Conservation (phyloP, 345 rosid species). For the Geranium rotundifolium region DNA sequence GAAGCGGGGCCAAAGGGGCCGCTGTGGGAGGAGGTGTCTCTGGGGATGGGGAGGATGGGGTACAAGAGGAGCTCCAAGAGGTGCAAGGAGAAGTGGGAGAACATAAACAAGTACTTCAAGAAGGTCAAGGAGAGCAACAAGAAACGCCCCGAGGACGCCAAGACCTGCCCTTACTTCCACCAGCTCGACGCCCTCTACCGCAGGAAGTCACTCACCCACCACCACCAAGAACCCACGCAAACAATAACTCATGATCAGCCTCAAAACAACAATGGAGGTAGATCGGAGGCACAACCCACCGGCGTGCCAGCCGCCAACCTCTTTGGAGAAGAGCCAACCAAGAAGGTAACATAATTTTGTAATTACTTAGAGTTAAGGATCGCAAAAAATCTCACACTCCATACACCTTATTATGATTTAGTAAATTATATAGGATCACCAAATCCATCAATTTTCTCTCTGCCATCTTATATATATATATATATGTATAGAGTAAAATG, state of each 20-base stretch:
- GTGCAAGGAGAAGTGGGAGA: slow-evolving; percentile 53
- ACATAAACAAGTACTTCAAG: slow-evolving; percentile 50
- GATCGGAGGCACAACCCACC: slow-evolving; percentile 1
- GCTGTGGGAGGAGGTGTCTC: slow-evolving; percentile 40
- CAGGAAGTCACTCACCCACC: slow-evolving; percentile 13
- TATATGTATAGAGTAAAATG: too few relatives aligned
- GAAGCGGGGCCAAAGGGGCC: slow-evolving; percentile 44
- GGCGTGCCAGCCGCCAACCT: not conserved
- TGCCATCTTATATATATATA: too few relatives aligned
- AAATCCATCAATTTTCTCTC: too few relatives aligned
- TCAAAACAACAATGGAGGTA: slow-evolving; percentile 6
- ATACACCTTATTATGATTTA: too few relatives aligned
- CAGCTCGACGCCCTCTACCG: slow-evolving; percentile 37
- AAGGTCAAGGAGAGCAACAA: slow-evolving; percentile 48
- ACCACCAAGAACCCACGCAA: not conserved
- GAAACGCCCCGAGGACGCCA: slow-evolving; percentile 40
- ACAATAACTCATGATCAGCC: not conserved
- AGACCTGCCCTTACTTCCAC: slow-evolving; percentile 46
- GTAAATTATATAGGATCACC: too few relatives aligned
- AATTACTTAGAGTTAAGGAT: too few relatives aligned
- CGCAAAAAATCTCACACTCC: too few relatives aligned
- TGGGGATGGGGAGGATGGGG: slow-evolving; percentile 28
- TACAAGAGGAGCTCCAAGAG: slow-evolving; percentile 35
- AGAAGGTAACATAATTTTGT: slow-evolving; percentile 10
- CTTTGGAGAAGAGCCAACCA: not conserved